Percentiles rank a stretch among this genome's conserved stretches.
Evolutionary conservation across 192 early-diverging fungal genomes (phyloP).

Genomic region (Podila clonocystis): DNA sequence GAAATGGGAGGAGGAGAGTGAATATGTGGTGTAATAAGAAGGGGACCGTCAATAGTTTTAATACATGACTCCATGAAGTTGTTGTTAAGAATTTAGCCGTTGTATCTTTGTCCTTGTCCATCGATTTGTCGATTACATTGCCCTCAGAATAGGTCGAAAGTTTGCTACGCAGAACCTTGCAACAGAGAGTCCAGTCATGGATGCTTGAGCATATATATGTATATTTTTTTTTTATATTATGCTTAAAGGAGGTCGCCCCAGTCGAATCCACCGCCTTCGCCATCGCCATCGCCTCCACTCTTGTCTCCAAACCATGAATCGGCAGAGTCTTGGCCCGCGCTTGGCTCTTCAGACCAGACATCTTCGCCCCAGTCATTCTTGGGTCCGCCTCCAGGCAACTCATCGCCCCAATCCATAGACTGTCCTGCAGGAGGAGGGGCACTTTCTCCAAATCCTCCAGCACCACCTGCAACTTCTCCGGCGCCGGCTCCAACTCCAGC

Average conservation of each 20-base stretch:
- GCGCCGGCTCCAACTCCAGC: constrained; percentile 16
- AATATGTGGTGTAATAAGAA: background rate
- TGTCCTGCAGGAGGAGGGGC: constrained; percentile 12
- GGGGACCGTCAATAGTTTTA: background rate
- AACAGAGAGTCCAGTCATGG: no score
- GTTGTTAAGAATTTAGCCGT: background rate
- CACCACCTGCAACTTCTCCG: constrained; percentile 23
- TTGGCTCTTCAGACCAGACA: background rate
- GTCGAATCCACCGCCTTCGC: constrained; percentile 25
- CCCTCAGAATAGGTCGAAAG: no score
- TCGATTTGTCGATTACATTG: no score
- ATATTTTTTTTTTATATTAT: background rate
- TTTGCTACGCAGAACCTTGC: no score
- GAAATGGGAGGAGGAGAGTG: background rate
- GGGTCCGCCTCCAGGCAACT: background rate
- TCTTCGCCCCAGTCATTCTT: constrained; percentile 53
- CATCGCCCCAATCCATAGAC: constrained; percentile 50
- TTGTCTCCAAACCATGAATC: constrained; percentile 38
- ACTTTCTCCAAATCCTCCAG: background rate
- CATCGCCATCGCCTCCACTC: constrained; percentile 8
- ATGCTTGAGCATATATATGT: background rate
- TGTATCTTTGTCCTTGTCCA: no score
- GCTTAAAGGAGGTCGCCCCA: constrained; percentile 28
- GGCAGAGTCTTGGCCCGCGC: constrained; percentile 14
- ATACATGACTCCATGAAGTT: background rate